These are phyloP conservation scores for Fusarium sambucinum DNA, from an alignment of 2,329 filamentous ascomycete species.

Conservation along the genomic window DNA sequence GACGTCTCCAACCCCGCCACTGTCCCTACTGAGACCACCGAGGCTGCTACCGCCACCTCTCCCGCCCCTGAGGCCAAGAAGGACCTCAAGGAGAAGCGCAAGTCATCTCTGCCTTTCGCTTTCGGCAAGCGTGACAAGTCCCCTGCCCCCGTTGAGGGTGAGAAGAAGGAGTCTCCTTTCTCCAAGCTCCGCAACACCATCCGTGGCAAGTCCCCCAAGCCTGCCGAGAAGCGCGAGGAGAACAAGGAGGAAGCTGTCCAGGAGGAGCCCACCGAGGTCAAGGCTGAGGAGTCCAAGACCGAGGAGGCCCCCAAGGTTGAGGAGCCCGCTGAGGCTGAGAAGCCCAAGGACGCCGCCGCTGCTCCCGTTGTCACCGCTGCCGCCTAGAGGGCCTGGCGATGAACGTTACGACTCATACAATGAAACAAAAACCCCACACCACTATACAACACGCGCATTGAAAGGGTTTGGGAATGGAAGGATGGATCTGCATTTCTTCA, in stretches of 20 bases:
- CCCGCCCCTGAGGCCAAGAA: slow-evolving; percentile 69
- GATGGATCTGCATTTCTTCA: slow-evolving; percentile 66
- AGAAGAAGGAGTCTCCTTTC: slow-evolving; percentile 68
- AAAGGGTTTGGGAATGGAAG: slow-evolving; percentile 61
- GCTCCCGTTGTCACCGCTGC: slow-evolving; percentile 64
- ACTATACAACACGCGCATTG: slow-evolving; percentile 51
- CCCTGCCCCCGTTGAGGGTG: slow-evolving; percentile 70
- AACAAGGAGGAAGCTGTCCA: slow-evolving; percentile 54
- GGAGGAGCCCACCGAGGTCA: slow-evolving; percentile 55
- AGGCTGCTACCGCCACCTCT: slow-evolving; percentile 55
- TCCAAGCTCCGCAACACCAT: slow-evolving; percentile 71
- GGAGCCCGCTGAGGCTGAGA: slow-evolving; percentile 63
- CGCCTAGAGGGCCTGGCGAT: slow-evolving; percentile 58
- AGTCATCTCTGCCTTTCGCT: slow-evolving; percentile 80
- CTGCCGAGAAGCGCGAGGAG: slow-evolving; percentile 53
- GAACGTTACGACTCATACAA: slow-evolving; percentile 45
- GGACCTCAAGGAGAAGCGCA: slow-evolving; percentile 83
- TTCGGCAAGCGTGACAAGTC: slow-evolving; percentile 82
- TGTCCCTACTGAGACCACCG: slow-evolving; percentile 62
- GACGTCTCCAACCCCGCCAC: slow-evolving; percentile 64
- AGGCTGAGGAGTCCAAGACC: slow-evolving; percentile 56
- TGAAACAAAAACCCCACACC: slow-evolving; percentile 43
- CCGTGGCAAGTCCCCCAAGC: slow-evolving; percentile 61
- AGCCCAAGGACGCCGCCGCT: slow-evolving; percentile 57
- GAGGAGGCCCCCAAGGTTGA: slow-evolving; percentile 60